Conservation (phyloP, 2,329 filamentous ascomycete genomes). For the Botrytis byssoidea region DNA sequence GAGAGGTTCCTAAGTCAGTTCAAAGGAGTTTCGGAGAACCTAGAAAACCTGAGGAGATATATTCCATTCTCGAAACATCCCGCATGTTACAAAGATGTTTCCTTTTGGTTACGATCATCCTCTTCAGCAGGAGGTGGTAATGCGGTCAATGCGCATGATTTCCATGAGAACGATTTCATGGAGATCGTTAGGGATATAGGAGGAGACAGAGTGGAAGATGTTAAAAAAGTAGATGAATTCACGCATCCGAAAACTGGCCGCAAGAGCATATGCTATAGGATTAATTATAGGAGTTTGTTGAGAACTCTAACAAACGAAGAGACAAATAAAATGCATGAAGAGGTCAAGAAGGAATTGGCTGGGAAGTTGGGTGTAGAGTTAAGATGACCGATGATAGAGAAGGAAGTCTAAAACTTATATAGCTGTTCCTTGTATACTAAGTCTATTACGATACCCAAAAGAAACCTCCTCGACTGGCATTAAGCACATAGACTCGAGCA, state of each 20-base stretch:
- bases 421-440: background rate
- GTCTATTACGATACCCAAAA: conserved; percentile 8
- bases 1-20: conserved; percentile 86
- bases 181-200: conserved; percentile 83
- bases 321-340: conserved; percentile 71
- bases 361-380: conserved; percentile 75
- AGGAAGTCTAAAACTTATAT: background rate
- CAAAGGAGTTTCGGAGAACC: conserved; percentile 54
- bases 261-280: conserved; percentile 84
- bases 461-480: background rate
- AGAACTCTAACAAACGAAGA: conserved; percentile 83
- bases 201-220: conserved; percentile 85
- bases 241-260: conserved; percentile 80
- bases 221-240: conserved; percentile 81
- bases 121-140: conserved; percentile 48
- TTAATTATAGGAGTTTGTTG: conserved; percentile 92
- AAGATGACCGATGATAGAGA: conserved; percentile 48
- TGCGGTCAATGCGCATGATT: conserved; percentile 47
- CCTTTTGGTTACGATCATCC: conserved; percentile 74
- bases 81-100: conserved; percentile 84
- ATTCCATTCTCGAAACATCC: conserved; percentile 90
- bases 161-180: conserved; percentile 98
- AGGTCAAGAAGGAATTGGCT: conserved; percentile 64
- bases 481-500: background rate
- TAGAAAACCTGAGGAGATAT: conserved; percentile 60